Base-by-base conservation (phyloP, 2,329 filamentous ascomycete genomes). In the Aspergillus unguis region DNA sequence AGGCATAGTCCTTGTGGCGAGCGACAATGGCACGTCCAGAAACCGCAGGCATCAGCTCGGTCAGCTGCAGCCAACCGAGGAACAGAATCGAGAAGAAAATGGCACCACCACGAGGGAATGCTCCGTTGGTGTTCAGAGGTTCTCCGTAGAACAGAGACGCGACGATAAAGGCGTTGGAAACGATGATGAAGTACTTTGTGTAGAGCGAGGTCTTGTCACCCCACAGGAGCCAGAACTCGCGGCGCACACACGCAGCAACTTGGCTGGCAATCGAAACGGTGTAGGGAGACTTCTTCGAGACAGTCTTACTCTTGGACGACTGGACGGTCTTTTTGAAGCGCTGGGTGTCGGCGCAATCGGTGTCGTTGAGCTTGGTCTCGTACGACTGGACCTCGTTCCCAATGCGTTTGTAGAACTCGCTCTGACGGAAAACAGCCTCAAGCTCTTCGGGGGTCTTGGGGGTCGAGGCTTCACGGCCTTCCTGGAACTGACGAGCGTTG, bases 161-260 rank as follows among this genome's bases (percentile, higher is more conserved):
- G 49, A 92, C 85, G 56, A 95, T 88, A 7, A 95, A 77, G 50
- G 72, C 81, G 66, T 89, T 88, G 52, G 85, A 80, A 52, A 92
- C 71, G 62, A 91, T 88, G 65, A 90, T 90, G 70, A 90, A 87
- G 54, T 87, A 79, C 60, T 92, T 94, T 37, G 88, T 92, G 68
- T 85, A 86, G 1, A 94, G 77, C 0, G 87, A 86, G 1, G 84
- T 85, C 54, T 80, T 85, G 70, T 95, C 88, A 36, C 88, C 88
- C 65, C 82, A 81, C 28, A 91, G 81, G 29, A 95, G 80, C 86
- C 88, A 91, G 54, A 90, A 85, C 69, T 94, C 88, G 38, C 90
- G 81, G 59, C 84, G 78, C 0, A 86, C 87, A 48, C 73, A 76
- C 33, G 73, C 71, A 38, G 59, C 54, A 1, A 94, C 85, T 70